A percentile compares a stretch with the other conserved stretches of the same genome.
Conservation (phyloP, 2,329 filamentous ascomycete genomes). For the Dryadomyces quercus-mongolicae region DNA sequence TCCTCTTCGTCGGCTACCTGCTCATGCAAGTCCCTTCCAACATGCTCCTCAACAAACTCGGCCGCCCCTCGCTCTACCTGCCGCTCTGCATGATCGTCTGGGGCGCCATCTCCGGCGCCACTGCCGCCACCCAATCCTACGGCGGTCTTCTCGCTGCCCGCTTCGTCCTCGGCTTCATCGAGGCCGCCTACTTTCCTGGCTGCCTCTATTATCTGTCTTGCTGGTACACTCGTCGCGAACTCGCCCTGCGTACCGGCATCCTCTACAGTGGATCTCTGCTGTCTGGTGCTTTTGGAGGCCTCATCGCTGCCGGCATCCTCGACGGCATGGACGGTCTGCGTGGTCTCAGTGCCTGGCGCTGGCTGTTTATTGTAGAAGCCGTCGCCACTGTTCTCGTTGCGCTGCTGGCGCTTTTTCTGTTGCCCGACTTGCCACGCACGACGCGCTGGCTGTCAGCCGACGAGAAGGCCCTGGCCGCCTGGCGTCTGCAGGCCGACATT, state of each 20-base stretch:
- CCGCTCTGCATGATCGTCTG: neutral
- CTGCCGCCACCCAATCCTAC: neutral
- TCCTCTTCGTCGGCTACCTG: slow-evolving; percentile 6
- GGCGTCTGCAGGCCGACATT: slow-evolving; percentile 42
- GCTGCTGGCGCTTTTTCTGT: slow-evolving; percentile 46
- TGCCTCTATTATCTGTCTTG: slow-evolving; percentile 24
- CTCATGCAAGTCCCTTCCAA: slow-evolving; percentile 6
- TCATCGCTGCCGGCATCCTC: slow-evolving; percentile 28
- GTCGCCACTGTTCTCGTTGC: slow-evolving; percentile 42
- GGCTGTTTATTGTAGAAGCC: slow-evolving; percentile 41
- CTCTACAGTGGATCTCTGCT: slow-evolving; percentile 12
- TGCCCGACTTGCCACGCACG: slow-evolving; percentile 50
- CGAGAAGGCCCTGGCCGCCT: slow-evolving; percentile 39
- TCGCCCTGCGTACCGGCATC: slow-evolving; percentile 12
- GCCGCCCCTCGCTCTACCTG: neutral
- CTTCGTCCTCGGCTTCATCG: slow-evolving; percentile 5
- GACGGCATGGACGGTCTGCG: slow-evolving; percentile 44
- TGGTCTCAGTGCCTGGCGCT: slow-evolving; percentile 30
- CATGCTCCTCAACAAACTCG: slow-evolving; percentile 1
- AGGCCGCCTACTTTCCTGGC: slow-evolving; percentile 31
- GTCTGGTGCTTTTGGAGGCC: slow-evolving; percentile 9
- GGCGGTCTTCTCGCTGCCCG: neutral
- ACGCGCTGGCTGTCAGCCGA: slow-evolving; percentile 42
- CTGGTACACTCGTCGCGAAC: slow-evolving; percentile 13
- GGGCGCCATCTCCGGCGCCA: neutral